A percentile compares a stretch with the other conserved stretches of the same genome.
Evolutionary conservation across 2,329 filamentous ascomycete genomes (phyloP).

Genomic region (Cercospora berteroae): DNA sequence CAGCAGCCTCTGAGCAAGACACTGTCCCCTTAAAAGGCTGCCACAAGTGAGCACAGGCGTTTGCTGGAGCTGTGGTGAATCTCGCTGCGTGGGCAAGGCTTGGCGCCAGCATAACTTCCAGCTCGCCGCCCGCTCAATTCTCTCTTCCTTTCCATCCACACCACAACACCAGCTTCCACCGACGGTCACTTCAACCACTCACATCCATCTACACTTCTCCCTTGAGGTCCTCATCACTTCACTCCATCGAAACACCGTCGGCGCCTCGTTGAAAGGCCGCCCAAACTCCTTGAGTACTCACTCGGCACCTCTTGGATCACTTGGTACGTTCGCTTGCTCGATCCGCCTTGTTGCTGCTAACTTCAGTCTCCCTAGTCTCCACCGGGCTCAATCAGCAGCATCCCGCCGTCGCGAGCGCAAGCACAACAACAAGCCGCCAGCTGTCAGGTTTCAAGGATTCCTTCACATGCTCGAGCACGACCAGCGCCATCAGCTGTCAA

Average conservation of each 20-base stretch:
- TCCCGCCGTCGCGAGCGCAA: background rate
- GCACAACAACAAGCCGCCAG: background rate
- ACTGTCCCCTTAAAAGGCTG: background rate
- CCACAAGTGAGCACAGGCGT: background rate
- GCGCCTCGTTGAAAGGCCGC: background rate
- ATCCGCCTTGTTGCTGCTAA: background rate
- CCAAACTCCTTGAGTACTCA: no score
- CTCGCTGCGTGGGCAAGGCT: background rate
- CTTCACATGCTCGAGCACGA: background rate
- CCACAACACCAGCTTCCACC: background rate
- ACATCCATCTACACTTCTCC: background rate
- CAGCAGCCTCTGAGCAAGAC: background rate
- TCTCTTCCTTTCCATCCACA: background rate
- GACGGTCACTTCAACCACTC: background rate
- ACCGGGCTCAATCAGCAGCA: background rate
- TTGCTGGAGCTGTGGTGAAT: background rate
- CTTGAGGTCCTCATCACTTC: background rate
- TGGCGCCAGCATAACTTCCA: background rate
- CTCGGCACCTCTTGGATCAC: background rate
- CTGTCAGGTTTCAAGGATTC: background rate
- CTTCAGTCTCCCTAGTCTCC: background rate
- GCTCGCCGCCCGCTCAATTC: background rate
- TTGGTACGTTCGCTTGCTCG: background rate
- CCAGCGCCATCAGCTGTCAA: background rate
- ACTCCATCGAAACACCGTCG: background rate